Evolutionary conservation across 495 filamentous ascomycete genomes (phyloP), one percentile per base, ranked within the genome.

Genomic region (Copromyces sp.): DNA sequence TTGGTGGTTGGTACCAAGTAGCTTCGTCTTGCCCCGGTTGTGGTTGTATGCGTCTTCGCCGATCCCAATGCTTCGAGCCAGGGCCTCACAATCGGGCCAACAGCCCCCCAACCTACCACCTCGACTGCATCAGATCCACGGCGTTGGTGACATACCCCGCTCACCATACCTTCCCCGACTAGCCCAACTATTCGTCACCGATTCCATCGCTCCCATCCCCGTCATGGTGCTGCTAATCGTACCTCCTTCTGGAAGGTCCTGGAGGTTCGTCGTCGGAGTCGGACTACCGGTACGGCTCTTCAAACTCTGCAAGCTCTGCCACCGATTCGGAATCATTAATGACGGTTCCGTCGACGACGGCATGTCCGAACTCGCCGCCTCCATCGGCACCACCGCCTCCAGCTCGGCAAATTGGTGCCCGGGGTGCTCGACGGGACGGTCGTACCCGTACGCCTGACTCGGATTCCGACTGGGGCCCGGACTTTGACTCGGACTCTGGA

Each of bases 371-470:
- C 53, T 65, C 69, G 74, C 74, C 35, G 40, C 42, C 9, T 72
- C 72, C 12, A 45, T 70, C 2, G 74, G 71, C 37, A 40, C 45
- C 17, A 47, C 59, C 0, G 73, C 76, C 37, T 75, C 76, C 45
- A 78, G 35, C 44, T 76, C 76, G 38, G 69, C 76, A 17, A 71
- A 73, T 17, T 39, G 47, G 12, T 29, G 45, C 5, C 69, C 69
- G 35, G 39, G 32, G 24, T 68, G 24, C 39, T 29, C 61, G 59
- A 70, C 24, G 12, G 53, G 7, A 35, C 53, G 29, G 3, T 14
- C 7, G 29, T 65, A 65, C 6, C 24, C 29, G 29, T 65, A 17
- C 39, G 39, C 39, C 2, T 40, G 39, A 40, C 39, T 40, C 8
- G 39, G 8, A 12, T 12, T 40, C 11, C 39, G 39, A 40, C 39